phyloP scores from a whole-genome alignment of 176 grass and related monocot species.

The barley (Hordeum vulgare) region DNA sequence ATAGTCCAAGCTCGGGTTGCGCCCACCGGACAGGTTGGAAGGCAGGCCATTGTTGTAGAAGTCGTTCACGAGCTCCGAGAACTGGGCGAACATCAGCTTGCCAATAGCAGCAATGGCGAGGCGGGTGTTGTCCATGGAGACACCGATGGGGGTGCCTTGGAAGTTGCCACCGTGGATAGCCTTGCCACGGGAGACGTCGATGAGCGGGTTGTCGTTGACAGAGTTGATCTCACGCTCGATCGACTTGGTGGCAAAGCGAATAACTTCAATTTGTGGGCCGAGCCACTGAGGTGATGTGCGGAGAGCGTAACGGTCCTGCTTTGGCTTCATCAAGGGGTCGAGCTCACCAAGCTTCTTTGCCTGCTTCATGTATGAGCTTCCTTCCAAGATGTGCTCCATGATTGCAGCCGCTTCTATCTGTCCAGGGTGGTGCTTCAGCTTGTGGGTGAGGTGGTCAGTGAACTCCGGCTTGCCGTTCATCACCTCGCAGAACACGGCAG shows the following conservation, averaged over 20 bases:
- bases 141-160: slow-evolving; percentile 90
- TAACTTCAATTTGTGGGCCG: slow-evolving; percentile 86
- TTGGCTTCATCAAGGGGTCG: slow-evolving; percentile 83
- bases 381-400: slow-evolving; percentile 87
- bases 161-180: slow-evolving; percentile 93
- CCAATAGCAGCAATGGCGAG: slow-evolving; percentile 80
- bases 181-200: slow-evolving; percentile 74
- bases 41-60: slow-evolving; percentile 97
- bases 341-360: slow-evolving; percentile 78
- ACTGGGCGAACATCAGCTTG: slow-evolving; percentile 96
- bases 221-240: slow-evolving; percentile 99
- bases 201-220: slow-evolving; percentile 95
- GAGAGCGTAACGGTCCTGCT: slow-evolving; percentile 92
- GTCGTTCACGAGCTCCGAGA: slow-evolving; percentile 91
- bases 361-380: slow-evolving; percentile 86
- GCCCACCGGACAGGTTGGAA: slow-evolving; percentile 77
- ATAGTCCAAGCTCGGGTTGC: slow-evolving; percentile 93
- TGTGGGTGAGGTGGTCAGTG: slow-evolving; percentile 92
- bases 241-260: slow-evolving; percentile 78
- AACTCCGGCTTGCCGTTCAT: slow-evolving; percentile 91
- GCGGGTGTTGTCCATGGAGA: slow-evolving; percentile 95
- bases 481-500: slow-evolving; percentile 84
- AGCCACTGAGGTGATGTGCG: slow-evolving; percentile 96
- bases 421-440: slow-evolving; percentile 92
- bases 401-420: slow-evolving; percentile 89